These are phyloP conservation scores for Scheffersomyces lignicola DNA, from an alignment of 1,139 yeast species.

Conservation along the genomic window DNA sequence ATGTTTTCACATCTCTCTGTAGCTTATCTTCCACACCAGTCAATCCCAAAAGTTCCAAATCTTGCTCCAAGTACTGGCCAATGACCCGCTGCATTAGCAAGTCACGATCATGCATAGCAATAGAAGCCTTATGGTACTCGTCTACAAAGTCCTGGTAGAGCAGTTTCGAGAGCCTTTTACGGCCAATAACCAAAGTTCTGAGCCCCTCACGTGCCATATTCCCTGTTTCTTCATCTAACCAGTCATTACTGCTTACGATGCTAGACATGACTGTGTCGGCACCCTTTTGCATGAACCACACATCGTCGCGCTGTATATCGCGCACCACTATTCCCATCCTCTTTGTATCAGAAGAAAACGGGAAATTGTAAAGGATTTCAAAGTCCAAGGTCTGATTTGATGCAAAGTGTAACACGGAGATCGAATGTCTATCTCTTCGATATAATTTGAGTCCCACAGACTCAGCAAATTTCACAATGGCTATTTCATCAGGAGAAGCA, in stretches of 20 bases:
- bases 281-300: constrained; percentile 89
- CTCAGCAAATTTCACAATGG: constrained; percentile 92
- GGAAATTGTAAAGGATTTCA: constrained; percentile 81
- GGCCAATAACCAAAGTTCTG: constrained; percentile 88
- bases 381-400: constrained; percentile 54
- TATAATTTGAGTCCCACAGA: constrained; percentile 76
- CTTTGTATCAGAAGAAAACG: constrained; percentile 93
- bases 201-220: constrained; percentile 99
- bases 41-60: constrained; percentile 82
- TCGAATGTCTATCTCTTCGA: constrained; percentile 77
- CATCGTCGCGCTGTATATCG: constrained; percentile 62
- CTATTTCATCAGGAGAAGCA: constrained; percentile 98
- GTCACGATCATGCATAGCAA: constrained; percentile 75
- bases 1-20: constrained; percentile 86
- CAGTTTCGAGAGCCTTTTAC: constrained; percentile 61
- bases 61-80: constrained; percentile 70
- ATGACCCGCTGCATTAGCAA: constrained; percentile 67
- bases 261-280: constrained; percentile 95
- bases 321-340: constrained; percentile 90
- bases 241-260: constrained; percentile 83
- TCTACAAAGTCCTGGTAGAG: constrained; percentile 62
- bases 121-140: constrained; percentile 69
- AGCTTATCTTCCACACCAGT: constrained; percentile 98
- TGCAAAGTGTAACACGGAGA: constrained; percentile 66
- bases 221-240: constrained; percentile 97